Percentiles rank a stretch among this genome's conserved stretches.
Conservation (phyloP, 495 filamentous ascomycete species). For the Talaromyces proteolyticus region DNA sequence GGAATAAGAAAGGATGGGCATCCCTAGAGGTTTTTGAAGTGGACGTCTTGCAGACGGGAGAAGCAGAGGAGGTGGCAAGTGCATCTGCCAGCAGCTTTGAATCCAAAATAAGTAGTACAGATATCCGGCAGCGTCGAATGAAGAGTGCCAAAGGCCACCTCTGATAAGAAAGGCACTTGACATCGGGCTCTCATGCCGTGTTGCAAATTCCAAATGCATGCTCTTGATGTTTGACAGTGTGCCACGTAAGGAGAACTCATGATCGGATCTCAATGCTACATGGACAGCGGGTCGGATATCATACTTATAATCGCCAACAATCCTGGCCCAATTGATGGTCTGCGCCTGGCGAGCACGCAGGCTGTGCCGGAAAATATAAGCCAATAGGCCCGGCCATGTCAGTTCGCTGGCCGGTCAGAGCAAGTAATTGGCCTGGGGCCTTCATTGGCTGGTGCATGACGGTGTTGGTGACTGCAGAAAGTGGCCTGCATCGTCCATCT, state of each 20-base stretch:
- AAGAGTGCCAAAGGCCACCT: slow-evolving; percentile 28
- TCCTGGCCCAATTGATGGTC: neutral
- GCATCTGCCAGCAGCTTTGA: slow-evolving; percentile 51
- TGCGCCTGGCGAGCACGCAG: neutral
- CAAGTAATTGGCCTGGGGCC: neutral
- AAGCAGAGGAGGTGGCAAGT: slow-evolving; percentile 34
- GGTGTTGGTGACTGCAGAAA: neutral
- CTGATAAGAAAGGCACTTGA: neutral
- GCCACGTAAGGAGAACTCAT: slow-evolving; percentile 6
- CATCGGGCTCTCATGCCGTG: neutral
- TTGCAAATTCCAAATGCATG: no score
- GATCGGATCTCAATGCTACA: neutral
- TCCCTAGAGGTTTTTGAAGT: slow-evolving; percentile 79
- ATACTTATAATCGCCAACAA: neutral
- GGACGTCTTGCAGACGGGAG: slow-evolving; percentile 75
- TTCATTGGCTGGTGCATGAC: neutral
- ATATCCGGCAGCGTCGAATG: slow-evolving; percentile 50
- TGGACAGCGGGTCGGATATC: neutral
- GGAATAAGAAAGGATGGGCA: slow-evolving; percentile 72
- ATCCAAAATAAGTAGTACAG: slow-evolving; percentile 86
- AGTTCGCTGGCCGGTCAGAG: neutral
- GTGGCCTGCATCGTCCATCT: neutral
- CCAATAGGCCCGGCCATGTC: neutral
- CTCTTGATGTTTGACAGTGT: slow-evolving; percentile 3
- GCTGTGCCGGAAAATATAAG: neutral